Evolutionary conservation across 2,329 filamentous ascomycete genomes (phyloP).

Genomic region (Fusarium bulbicola): DNA sequence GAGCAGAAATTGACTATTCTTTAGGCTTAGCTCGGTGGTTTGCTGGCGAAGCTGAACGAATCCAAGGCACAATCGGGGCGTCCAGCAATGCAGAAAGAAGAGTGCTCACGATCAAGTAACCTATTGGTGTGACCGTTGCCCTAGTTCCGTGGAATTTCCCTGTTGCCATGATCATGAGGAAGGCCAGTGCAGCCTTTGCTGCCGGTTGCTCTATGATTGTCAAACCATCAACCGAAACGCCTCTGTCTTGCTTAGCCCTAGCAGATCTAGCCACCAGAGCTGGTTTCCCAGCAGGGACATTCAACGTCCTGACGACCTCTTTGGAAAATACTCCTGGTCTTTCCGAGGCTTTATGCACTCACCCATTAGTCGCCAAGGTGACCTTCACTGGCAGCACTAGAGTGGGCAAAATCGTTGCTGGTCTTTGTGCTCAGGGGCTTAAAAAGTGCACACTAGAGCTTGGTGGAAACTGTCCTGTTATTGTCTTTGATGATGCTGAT

Average conservation of each 20-base stretch:
- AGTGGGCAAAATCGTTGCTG: slow-evolving; percentile 72
- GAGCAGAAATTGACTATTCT: slow-evolving; percentile 65
- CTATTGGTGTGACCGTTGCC: slow-evolving; percentile 46
- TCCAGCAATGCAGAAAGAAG: slow-evolving; percentile 56
- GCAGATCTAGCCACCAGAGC: slow-evolving; percentile 74
- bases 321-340: slow-evolving; percentile 54
- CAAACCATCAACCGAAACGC: slow-evolving; percentile 78
- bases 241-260: slow-evolving; percentile 74
- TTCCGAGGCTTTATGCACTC: slow-evolving; percentile 55
- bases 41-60: slow-evolving; percentile 54
- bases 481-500: slow-evolving; percentile 74
- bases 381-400: slow-evolving; percentile 79
- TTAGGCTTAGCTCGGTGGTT: slow-evolving; percentile 66
- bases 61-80: slow-evolving; percentile 65
- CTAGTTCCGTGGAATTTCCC: slow-evolving; percentile 67
- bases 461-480: slow-evolving; percentile 73
- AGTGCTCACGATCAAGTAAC: slow-evolving; percentile 73
- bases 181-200: slow-evolving; percentile 65
- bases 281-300: slow-evolving; percentile 75
- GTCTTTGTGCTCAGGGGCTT: slow-evolving; percentile 66
- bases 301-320: slow-evolving; percentile 60
- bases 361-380: slow-evolving; percentile 55
- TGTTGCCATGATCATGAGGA: slow-evolving; percentile 60
- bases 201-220: slow-evolving; percentile 79
- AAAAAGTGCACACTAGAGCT: slow-evolving; percentile 76